phyloP scores from a whole-genome alignment of 768 basidiomycete species.

The Bullera alba region DNA sequence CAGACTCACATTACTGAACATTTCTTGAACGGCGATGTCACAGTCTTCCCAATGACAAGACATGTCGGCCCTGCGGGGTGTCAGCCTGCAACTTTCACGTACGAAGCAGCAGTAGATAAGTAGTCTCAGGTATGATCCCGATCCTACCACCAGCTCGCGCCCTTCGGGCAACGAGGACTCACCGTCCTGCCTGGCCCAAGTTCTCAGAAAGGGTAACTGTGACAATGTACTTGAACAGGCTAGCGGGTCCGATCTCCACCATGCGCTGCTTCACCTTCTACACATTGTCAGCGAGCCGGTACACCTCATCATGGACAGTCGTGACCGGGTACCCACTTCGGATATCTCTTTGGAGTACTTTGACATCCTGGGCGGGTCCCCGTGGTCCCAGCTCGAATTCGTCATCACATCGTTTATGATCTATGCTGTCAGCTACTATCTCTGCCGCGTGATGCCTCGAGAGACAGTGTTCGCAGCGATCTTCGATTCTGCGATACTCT shows the following conservation, averaged over 20 bases:
- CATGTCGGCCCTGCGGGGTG: slow-evolving; percentile 32
- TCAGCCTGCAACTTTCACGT: neutral
- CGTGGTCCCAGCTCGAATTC: slow-evolving; percentile 17
- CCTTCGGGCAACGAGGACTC: slow-evolving; percentile 1
- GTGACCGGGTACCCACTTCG: slow-evolving; percentile 16
- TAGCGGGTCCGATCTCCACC: slow-evolving; percentile 34
- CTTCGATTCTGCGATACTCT: too few species aligned
- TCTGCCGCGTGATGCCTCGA: too few species aligned
- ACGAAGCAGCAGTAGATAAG: neutral
- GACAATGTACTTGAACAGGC: slow-evolving; percentile 40
- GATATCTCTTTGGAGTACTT: slow-evolving; percentile 30
- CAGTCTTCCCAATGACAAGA: slow-evolving; percentile 43
- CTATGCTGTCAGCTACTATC: too few species aligned
- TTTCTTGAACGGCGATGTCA: slow-evolving; percentile 37
- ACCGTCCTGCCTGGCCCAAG: slow-evolving; percentile 39
- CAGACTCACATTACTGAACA: slow-evolving; percentile 34
- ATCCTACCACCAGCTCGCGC: neutral
- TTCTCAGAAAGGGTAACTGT: slow-evolving; percentile 36
- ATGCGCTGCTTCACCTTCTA: slow-evolving; percentile 35
- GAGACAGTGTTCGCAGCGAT: too few species aligned
- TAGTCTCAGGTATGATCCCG: neutral
- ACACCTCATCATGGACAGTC: neutral
- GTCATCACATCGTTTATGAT: too few species aligned
- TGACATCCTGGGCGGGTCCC: slow-evolving; percentile 23
- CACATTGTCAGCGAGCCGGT: neutral